A percentile compares a stretch with the other conserved stretches of the same genome.
Conservation (phyloP, 306 rosid genomes). For the Cucumis cinereus region DNA sequence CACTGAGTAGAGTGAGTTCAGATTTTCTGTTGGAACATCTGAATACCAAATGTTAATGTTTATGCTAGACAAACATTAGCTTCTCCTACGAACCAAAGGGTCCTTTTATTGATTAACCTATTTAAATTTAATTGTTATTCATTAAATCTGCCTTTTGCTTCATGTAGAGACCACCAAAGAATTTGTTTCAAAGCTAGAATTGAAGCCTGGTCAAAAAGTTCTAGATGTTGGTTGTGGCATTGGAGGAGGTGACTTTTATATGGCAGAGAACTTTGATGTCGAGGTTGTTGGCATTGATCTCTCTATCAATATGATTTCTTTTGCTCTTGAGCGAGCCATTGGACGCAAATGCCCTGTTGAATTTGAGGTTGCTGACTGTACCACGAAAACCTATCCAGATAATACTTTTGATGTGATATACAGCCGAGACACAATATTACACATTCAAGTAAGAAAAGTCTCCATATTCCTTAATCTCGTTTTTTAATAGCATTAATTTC, state of each 20-base stretch:
- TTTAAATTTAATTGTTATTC: neutral
- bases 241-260: slow-evolving; percentile 95
- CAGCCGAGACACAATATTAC: slow-evolving; percentile 77
- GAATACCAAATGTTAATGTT: neutral
- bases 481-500: neutral
- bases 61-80: neutral
- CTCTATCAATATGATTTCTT: slow-evolving; percentile 87
- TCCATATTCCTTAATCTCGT: neutral
- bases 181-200: slow-evolving; percentile 56
- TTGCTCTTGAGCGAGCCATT: slow-evolving; percentile 80
- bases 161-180: slow-evolving; percentile 81
- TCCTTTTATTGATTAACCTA: too few species aligned
- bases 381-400: slow-evolving; percentile 60
- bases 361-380: slow-evolving; percentile 91
- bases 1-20: neutral
- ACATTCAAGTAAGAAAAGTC: slow-evolving; percentile 56
- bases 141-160: neutral
- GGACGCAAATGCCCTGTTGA: slow-evolving; percentile 68
- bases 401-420: slow-evolving; percentile 71
- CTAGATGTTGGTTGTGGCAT: slow-evolving; percentile 96
- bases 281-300: slow-evolving; percentile 91
- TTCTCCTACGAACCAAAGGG: neutral
- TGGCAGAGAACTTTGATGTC: slow-evolving; percentile 71
- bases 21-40: neutral
- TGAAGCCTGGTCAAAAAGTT: slow-evolving; percentile 77